Evolutionary conservation across 305 asterid genomes (phyloP).

Genomic region (Fraxinus dipetala): DNA sequence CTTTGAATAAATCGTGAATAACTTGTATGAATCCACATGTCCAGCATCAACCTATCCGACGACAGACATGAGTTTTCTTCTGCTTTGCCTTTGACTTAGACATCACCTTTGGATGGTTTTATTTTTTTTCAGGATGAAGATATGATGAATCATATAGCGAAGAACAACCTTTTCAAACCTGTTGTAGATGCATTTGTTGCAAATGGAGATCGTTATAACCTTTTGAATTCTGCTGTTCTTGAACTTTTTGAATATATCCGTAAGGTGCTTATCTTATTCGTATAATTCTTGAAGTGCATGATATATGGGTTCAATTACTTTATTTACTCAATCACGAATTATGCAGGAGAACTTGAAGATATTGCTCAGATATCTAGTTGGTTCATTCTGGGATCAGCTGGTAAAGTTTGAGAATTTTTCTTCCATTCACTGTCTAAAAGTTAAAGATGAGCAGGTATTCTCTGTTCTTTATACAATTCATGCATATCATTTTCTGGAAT

Average conservation of each 20-base stretch:
- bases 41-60: background rate
- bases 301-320: slow-evolving; percentile 9
- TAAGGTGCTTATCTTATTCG: slow-evolving; percentile 50
- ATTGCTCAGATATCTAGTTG: slow-evolving; percentile 69
- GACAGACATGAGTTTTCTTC: background rate
- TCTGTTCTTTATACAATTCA: slow-evolving; percentile 14
- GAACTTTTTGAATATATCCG: slow-evolving; percentile 80
- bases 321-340: slow-evolving; percentile 24
- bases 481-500: slow-evolving; percentile 6
- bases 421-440: slow-evolving; percentile 63
- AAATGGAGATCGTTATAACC: slow-evolving; percentile 88
- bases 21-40: background rate
- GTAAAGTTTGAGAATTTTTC: slow-evolving; percentile 61
- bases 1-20: background rate
- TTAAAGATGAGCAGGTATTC: slow-evolving; percentile 89
- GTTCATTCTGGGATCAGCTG: slow-evolving; percentile 83
- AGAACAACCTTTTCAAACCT: slow-evolving; percentile 75
- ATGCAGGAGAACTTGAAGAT: slow-evolving; percentile 85
- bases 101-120: background rate
- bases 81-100: background rate
- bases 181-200: slow-evolving; percentile 75
- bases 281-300: slow-evolving; percentile 9
- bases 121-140: slow-evolving; percentile 76
- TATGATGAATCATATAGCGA: slow-evolving; percentile 69
- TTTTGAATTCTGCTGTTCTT: slow-evolving; percentile 90